Percentiles rank a stretch among this genome's conserved stretches.
phyloP scores from a whole-genome alignment of 2,329 filamentous ascomycete species.

The Hymenoscyphus infarciens region DNA sequence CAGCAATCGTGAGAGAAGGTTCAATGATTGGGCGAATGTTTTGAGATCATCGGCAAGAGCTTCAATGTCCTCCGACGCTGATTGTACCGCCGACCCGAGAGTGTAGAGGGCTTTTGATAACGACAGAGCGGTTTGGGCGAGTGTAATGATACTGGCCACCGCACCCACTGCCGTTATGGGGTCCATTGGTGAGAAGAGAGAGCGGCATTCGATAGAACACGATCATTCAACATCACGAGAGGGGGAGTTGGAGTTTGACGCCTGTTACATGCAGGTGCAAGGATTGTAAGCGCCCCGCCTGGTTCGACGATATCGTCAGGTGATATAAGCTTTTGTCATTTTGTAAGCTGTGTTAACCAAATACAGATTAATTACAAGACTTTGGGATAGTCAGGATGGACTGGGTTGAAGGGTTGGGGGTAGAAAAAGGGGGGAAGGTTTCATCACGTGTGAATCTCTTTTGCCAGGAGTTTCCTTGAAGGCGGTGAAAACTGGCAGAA shows the following conservation, averaged over 20 bases:
- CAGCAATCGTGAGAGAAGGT: conserved; percentile 20
- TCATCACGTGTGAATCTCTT: too few relatives aligned
- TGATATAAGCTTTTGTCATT: not conserved
- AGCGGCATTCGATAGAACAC: not conserved
- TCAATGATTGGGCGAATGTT: conserved; percentile 24
- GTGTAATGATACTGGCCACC: conserved; percentile 20
- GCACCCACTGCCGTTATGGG: conserved; percentile 21
- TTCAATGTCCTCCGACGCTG: conserved; percentile 24
- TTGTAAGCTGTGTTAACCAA: not conserved
- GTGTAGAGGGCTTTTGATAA: conserved; percentile 25
- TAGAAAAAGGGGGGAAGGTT: too few relatives aligned
- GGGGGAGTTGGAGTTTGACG: not conserved
- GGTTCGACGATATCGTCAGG: not conserved
- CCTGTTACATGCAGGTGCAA: not conserved
- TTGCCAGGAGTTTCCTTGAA: too few relatives aligned
- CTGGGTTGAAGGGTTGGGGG: too few relatives aligned
- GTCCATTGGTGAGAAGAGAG: conserved; percentile 16
- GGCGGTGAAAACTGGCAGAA: too few relatives aligned
- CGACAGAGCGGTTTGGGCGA: conserved; percentile 22
- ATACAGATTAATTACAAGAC: too few relatives aligned
- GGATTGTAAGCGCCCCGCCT: not conserved
- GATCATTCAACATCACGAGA: not conserved
- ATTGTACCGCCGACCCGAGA: conserved; percentile 20
- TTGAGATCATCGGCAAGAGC: conserved; percentile 19
- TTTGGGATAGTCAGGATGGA: too few relatives aligned